Base-by-base conservation (phyloP, 345 rosid genomes). In the Rhizophora mangle region DNA sequence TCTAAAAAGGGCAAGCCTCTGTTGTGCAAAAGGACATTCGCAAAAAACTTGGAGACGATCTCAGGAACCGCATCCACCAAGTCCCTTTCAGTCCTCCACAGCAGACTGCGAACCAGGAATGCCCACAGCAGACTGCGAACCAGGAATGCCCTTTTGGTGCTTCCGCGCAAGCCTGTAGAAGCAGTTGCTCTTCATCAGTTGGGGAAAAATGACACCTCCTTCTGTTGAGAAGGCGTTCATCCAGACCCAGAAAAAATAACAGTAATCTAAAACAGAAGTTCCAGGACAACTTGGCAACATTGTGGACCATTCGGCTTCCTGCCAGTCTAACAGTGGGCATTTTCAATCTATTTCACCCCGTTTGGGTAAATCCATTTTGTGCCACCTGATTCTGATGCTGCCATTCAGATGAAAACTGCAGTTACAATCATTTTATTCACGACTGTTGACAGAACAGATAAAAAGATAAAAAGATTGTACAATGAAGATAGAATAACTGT, bases 311-410 rank as follows among this genome's bases (percentile, higher is more conserved):
- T 3, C 46, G 16, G 46, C 46, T 11, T 39, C 15, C 46, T 39
- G 46, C 16, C 16, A 39, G 46, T 39, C 16, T 39, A 10, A 39
- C 46, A 39, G 3, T 10, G 49, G 19, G 18, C 49, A 43, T 67
- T 36, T 46, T 29, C 56, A 22, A 39, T 6, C 36, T 39, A 6
- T 2, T 11, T 31, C n/a, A 47, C 6, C 34, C 49, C 49, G 47
- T 68, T 47, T 30, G 30, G 26, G 58, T 54, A 11, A 65, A 30
- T 43, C 64, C 64, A 43, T 43, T 43, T 43, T 15, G 49, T 43
- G 49, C 49, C 21, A 64, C 21, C 56, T 68, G 64, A 56, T 60
- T 60, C 72, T 60, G 72, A 46, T 58, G 59, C 27, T 46, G 63
- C 58, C 19, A 60, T 30, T 47, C 49, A 43, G 16, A 13, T 20